Base-by-base conservation (phyloP, 176 grass and related monocot genomes). In the Leersia perrieri region DNA sequence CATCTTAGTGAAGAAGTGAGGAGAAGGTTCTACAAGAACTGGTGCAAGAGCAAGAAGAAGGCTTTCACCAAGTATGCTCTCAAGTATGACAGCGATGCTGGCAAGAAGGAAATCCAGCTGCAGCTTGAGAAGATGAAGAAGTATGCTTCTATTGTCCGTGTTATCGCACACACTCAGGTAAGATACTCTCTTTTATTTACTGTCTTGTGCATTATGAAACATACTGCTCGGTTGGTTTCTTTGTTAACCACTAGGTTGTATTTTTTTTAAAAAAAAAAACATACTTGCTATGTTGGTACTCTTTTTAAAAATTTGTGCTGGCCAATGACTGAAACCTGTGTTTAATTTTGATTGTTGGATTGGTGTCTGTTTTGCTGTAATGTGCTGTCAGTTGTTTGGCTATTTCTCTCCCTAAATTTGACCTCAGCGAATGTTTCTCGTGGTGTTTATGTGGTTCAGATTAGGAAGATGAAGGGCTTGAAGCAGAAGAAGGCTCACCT, bases 31-130 rank as follows among this genome's bases (percentile, higher is more conserved):
- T 97, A 97, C 89, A 97, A 97, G 76, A 94, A 90, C 85, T 97
- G 94, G 94, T 97, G 80, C 80, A 97, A 94, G 64, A 97, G 94
- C 89, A 94, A 97, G 89, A 97, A 97, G 89, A 93, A 88, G 69
- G 94, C 94, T 38, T 97, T 97, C 61, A 87, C 84, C 5, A 97
- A 84, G 87, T 97, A 97, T 80, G 88, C 89, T 11, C 89, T 92
- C 44, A 97, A 97, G 85, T 94, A 89, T 38, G 94, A 97, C 11
- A 81, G 20, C 18, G 92, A 97, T 14, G 80, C 51, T 0, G 94
- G 94, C 62, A 97, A 97, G 85, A 94, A 97, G 65, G 94, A 97
- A 85, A 90, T 97, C 15, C 85, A 88, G 26, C 8, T 87, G 30
- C 87, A 94, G 76, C 85, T 94, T 74, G 94, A 97, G 57, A 97